Conservation (phyloP, 768 basidiomycete genomes). For the Phanerochaete carnosa region DNA sequence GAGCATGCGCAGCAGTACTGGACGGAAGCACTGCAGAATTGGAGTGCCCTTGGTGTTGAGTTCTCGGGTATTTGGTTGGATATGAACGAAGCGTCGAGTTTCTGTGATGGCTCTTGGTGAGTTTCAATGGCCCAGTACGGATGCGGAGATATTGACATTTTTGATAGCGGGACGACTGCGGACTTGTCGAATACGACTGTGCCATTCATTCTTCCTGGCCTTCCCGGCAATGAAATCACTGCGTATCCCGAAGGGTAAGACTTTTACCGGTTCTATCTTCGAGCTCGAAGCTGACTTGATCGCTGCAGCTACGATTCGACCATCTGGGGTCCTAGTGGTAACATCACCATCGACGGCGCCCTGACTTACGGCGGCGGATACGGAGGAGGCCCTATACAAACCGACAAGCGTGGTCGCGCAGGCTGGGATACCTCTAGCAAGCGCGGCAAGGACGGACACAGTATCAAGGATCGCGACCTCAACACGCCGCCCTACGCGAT, state of each 20-base stretch:
- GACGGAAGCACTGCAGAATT: conserved; percentile 57
- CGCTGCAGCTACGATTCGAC: conserved; percentile 55
- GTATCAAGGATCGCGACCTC: conserved; percentile 32
- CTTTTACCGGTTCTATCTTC: not conserved
- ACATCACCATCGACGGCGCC: conserved; percentile 67
- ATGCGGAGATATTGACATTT: not conserved
- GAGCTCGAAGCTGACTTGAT: not conserved
- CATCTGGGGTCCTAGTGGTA: conserved; percentile 65
- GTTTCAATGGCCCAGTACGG: conserved; percentile 2
- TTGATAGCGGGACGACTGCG: conserved; percentile 49
- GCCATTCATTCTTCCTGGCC: conserved; percentile 57
- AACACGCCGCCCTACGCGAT: conserved; percentile 65
- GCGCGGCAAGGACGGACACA: conserved; percentile 28
- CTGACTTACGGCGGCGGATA: conserved; percentile 42
- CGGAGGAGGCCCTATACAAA: not conserved
- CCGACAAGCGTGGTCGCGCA: not conserved
- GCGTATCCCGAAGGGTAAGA: conserved; percentile 69
- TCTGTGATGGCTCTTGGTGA: conserved; percentile 59
- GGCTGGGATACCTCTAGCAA: not conserved
- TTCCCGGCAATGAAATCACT: conserved; percentile 46
- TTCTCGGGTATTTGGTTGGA: conserved; percentile 68
- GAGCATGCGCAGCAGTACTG: conserved; percentile 55
- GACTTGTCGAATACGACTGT: conserved; percentile 51
- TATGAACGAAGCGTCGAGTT: conserved; percentile 65
- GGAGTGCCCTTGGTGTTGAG: conserved; percentile 46